Evolutionary conservation across 2,329 filamentous ascomycete genomes (phyloP).

Genomic region (Aspergillus versicolor): DNA sequence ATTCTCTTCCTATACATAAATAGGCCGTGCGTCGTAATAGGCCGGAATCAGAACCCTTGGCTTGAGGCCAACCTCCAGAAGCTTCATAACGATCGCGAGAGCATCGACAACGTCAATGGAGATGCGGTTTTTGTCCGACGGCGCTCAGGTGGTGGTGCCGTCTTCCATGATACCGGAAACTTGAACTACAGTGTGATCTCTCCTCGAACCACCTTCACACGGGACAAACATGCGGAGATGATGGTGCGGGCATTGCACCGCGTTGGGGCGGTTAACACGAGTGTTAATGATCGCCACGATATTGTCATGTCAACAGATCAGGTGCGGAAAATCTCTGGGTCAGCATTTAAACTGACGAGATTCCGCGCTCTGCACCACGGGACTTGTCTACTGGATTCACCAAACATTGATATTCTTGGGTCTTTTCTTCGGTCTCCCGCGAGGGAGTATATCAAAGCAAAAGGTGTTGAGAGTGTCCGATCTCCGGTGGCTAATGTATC

Average conservation of each 20-base stretch:
- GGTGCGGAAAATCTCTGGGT: slow-evolving; percentile 82
- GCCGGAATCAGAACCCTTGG: slow-evolving; percentile 98
- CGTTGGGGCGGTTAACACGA: slow-evolving; percentile 51
- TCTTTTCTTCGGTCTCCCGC: slow-evolving; percentile 75
- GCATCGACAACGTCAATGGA: slow-evolving; percentile 19
- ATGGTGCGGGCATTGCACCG: slow-evolving; percentile 75
- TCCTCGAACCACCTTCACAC: slow-evolving; percentile 72
- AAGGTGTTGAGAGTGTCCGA: slow-evolving; percentile 87
- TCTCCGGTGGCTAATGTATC: slow-evolving; percentile 80
- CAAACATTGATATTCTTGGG: slow-evolving; percentile 69
- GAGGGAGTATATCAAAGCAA: slow-evolving; percentile 71
- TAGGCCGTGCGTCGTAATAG: slow-evolving; percentile 81
- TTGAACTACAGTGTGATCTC: slow-evolving; percentile 93
- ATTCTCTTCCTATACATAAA: slow-evolving; percentile 89
- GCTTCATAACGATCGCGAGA: slow-evolving; percentile 48
- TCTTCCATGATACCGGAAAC: slow-evolving; percentile 92
- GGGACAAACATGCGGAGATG: slow-evolving; percentile 88
- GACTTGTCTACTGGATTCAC: slow-evolving; percentile 78
- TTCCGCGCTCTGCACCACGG: slow-evolving; percentile 85
- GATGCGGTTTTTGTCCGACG: slow-evolving; percentile 71
- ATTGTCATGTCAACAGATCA: slow-evolving; percentile 69
- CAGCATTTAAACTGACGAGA: slow-evolving; percentile 88
- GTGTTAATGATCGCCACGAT: slow-evolving; percentile 88
- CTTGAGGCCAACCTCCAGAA: slow-evolving; percentile 75
- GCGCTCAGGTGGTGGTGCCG: slow-evolving; percentile 83